These are phyloP conservation scores for Copromyces sp. DNA, from an alignment of 495 filamentous ascomycete genomes.

Conservation along the genomic window DNA sequence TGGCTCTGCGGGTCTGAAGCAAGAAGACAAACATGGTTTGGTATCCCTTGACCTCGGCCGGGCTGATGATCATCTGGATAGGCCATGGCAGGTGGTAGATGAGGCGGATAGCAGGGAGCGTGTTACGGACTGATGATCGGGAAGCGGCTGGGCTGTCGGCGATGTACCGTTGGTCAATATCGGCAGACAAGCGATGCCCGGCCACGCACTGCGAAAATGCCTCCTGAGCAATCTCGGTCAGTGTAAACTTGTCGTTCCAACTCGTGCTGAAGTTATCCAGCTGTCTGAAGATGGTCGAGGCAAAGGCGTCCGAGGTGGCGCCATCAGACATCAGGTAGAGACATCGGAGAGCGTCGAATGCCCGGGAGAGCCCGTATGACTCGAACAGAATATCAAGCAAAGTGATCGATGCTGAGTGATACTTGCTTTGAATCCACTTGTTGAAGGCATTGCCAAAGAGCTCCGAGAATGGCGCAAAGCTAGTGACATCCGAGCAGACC, in stretches of 20 bases:
- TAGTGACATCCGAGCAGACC: conserved; percentile 34
- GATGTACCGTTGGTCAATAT: conserved; percentile 35
- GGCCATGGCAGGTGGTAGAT: conserved; percentile 69
- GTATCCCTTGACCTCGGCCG: conserved; percentile 51
- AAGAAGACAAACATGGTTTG: conserved; percentile 63
- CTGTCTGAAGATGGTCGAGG: conserved; percentile 62
- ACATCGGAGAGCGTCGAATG: conserved; percentile 56
- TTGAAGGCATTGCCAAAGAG: conserved; percentile 61
- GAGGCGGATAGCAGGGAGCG: conserved; percentile 47
- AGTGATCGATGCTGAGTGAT: conserved; percentile 53
- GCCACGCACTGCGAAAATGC: conserved; percentile 52
- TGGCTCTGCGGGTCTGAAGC: conserved; percentile 67
- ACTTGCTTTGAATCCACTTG: conserved; percentile 59
- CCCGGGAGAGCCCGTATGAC: conserved; percentile 54
- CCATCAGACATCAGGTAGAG: conserved; percentile 70
- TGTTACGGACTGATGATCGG: conserved; percentile 34
- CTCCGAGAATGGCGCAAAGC: conserved; percentile 63
- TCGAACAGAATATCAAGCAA: conserved; percentile 57
- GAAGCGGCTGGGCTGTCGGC: conserved; percentile 22
- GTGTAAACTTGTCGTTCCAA: conserved; percentile 75
- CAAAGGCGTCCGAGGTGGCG: conserved; percentile 48
- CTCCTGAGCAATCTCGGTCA: conserved; percentile 69
- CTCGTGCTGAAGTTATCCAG: conserved; percentile 54
- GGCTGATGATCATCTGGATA: conserved; percentile 68
- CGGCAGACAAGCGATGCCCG: conserved; percentile 44